Evolutionary conservation across 2,329 filamentous ascomycete species (phyloP), one percentile per base, ranked within the genome.

Genomic region (Talaromyces piceae): DNA sequence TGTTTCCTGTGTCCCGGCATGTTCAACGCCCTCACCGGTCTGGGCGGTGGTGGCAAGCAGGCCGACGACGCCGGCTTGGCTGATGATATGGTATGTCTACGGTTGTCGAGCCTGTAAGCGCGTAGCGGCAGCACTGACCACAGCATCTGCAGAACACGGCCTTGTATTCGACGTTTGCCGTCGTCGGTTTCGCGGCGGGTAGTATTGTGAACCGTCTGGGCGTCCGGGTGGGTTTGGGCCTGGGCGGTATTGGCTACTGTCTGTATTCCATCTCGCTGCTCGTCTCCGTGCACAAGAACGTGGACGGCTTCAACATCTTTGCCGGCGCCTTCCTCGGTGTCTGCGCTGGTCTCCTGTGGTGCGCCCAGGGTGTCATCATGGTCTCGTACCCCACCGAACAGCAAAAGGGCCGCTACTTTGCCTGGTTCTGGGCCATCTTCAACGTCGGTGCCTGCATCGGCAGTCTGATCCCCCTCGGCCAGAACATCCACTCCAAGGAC

Each of bases 371-470:
- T 39, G 67, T 67, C 7, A 62, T 72, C 37, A 69, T 71, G 64
- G 88, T 91, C 80, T 80, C 85, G 6, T 93, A 93, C 66, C 88
- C 88, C 4, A 74, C 80, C 8, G 88, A 93, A 70, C 68, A 78
- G 43, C 77, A 79, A 56, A 93, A 93, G 75, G 88, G 88, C 47
- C 80, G 83, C 54, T 93, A 89, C 68, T 91, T 93, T 65, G 85
- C 85, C 56, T 83, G 80, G 75, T 93, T 93, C 72, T 93, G 88
- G 88, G 81, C 86, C 69, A 91, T 94, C 63, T 93, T 93, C 79
- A 93, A 93, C 72, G 67, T 88, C 54, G 88, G 88, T 58, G 88
- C 82, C 60, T 88, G 91, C 57, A 86, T 93, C 63, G 88, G 88
- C 58, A 81, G 82, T 62, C 61, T 80, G 68, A 54, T 57, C 39